Evolutionary conservation across 106 monocot genomes (phyloP).

Genomic region (Phalaenopsis aphrodite): DNA sequence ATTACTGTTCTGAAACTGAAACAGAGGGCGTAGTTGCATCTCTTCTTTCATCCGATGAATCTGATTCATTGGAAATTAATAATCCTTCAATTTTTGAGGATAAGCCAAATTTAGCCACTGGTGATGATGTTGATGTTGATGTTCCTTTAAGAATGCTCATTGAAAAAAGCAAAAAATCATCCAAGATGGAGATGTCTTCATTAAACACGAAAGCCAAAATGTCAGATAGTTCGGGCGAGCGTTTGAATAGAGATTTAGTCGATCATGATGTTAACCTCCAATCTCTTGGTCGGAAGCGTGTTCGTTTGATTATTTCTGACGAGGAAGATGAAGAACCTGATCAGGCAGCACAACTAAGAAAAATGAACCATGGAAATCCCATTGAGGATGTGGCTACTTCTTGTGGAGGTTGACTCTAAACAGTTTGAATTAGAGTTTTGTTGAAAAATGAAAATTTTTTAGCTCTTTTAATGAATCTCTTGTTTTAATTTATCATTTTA

Average conservation of each 20-base stretch:
- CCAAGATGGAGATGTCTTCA: slow-evolving; percentile 28
- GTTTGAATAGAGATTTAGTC: slow-evolving; percentile 12
- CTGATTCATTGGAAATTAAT: slow-evolving; percentile 15
- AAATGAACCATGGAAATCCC: slow-evolving; percentile 4
- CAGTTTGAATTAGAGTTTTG: not conserved
- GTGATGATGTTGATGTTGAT: slow-evolving; percentile 41
- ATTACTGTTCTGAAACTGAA: slow-evolving; percentile 90
- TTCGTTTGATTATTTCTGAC: slow-evolving; percentile 75
- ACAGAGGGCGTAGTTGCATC: slow-evolving; percentile 60
- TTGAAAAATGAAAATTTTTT: not conserved
- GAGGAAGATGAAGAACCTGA: slow-evolving; percentile 60
- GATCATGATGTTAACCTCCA: slow-evolving; percentile 23
- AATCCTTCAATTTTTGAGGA: slow-evolving; percentile 10
- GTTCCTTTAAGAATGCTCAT: slow-evolving; percentile 47
- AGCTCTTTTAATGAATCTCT: slow-evolving; percentile 3
- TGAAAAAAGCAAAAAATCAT: slow-evolving; percentile 15
- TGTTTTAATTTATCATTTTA: not conserved
- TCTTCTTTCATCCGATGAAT: slow-evolving; percentile 12
- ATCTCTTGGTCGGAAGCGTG: slow-evolving; percentile 49
- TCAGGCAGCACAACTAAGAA: slow-evolving; percentile 17
- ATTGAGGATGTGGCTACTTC: slow-evolving; percentile 25
- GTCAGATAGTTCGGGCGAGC: slow-evolving; percentile 12
- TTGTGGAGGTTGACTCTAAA: slow-evolving; percentile 17
- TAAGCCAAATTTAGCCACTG: not conserved
- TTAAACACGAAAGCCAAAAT: slow-evolving; percentile 14